Evolutionary conservation across 2,329 filamentous ascomycete genomes (phyloP), one percentile per base, ranked within the genome.

Genomic region (Arthrinium phaeospermum): DNA sequence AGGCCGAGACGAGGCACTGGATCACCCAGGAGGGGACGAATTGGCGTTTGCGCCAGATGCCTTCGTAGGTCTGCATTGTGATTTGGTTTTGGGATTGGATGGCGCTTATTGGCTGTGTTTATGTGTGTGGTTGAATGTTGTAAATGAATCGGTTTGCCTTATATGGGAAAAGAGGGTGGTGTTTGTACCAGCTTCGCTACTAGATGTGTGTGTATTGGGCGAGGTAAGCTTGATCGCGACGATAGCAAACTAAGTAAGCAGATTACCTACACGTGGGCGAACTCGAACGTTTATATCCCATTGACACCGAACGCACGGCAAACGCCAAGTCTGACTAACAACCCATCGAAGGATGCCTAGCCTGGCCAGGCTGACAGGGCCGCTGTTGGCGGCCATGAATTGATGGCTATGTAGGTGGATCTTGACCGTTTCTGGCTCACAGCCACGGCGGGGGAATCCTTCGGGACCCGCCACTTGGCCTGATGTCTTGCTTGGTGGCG

Each of bases 1-100:
- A 61, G 30, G 70, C 14, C 5, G 71, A 27, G 27, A 45, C 22
- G 8, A 76, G 30, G 19, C 74, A 70, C 45, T 77, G 73, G 16
- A 77, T 46, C 30, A 76, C 70, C 76, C 75, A 77, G 69, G 24
- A 64, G 13, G 74, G 75, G 6, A 77, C 64, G 14, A 76, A 61
- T 19, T 77, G 68, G 44, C 73, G 73, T 70, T 75, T 76, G 37
- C 71, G 73, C 74, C 75, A 77, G 61, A 76, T 70, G 16, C 73
- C 74, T 19, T 74, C 70, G 72, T 72, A 74, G 14, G 14, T 30
- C 67, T 68, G 41, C 67, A 68, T 68, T 68, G 67, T 46, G 67
- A 22, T 46, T 64, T n/a, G 19, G 19, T 19, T 37, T 41, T 5
- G 8, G 19, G 5, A 53, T 57, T 14, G 19, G 30, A 2, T 13